Conservation (phyloP, 2,329 filamentous ascomycete genomes). For the Geosmithia flava region DNA sequence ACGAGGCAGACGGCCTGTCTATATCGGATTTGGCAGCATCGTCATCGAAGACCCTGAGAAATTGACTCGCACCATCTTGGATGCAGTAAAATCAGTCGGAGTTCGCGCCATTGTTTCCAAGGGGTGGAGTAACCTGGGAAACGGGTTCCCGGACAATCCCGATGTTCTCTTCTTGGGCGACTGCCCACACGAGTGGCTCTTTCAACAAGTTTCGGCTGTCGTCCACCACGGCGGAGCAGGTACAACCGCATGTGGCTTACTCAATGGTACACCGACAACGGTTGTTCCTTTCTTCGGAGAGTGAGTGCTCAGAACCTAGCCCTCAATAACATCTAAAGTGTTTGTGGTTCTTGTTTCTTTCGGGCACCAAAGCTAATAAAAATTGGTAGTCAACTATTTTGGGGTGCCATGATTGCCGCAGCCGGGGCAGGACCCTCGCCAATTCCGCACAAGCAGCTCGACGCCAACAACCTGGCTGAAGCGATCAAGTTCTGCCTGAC, state of each 20-base stretch:
- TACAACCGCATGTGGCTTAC: conserved; percentile 51
- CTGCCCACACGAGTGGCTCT: conserved; percentile 55
- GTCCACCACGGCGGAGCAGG: conserved; percentile 55
- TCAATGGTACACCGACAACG: conserved; percentile 46
- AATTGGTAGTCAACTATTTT: conserved; percentile 23
- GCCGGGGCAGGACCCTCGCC: conserved; percentile 28
- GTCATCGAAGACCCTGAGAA: conserved; percentile 48
- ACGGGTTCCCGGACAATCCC: conserved; percentile 20
- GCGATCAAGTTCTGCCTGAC: conserved; percentile 20
- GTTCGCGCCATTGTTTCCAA: conserved; percentile 50
- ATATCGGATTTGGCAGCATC: conserved; percentile 57
- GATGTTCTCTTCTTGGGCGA: conserved; percentile 50
- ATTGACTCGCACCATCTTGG: conserved; percentile 45
- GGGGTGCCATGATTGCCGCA: conserved; percentile 25
- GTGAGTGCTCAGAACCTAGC: neutral
- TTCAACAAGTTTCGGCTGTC: conserved; percentile 34
- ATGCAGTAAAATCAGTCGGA: conserved; percentile 43
- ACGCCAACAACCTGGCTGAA: conserved; percentile 18
- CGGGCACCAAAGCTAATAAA: neutral
- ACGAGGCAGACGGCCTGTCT: conserved; percentile 45
- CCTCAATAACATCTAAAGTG: neutral
- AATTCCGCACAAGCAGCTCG: conserved; percentile 21
- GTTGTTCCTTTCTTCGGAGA: conserved; percentile 56
- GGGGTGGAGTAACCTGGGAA: conserved; percentile 50
- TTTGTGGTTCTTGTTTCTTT: neutral